Evolutionary conservation across 1,284 basidiomycete genomes (phyloP).

Genomic region (Malassezia obtusa): DNA sequence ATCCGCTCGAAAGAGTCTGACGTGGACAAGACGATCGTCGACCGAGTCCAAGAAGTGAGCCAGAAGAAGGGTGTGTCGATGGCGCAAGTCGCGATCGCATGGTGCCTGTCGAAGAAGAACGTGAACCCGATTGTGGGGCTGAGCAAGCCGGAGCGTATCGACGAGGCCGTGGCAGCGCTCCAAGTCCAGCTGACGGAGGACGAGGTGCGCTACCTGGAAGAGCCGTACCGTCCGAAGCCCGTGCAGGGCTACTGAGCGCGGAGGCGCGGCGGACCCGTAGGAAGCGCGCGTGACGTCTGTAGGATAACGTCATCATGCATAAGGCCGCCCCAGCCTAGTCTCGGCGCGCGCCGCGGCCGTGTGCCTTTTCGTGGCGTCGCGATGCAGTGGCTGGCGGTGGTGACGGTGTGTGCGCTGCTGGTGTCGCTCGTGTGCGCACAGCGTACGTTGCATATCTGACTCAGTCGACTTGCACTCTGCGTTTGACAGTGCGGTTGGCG

Average conservation of each 20-base stretch:
- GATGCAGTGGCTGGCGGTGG: neutral
- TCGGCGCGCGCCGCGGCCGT: neutral
- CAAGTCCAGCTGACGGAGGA: conserved; percentile 8
- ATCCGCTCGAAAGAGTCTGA: conserved; percentile 6
- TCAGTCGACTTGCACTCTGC: neutral
- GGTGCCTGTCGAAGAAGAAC: conserved; percentile 26
- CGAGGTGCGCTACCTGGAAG: conserved; percentile 10
- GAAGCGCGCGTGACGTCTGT: neutral
- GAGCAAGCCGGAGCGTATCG: conserved; percentile 13
- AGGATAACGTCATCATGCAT: neutral
- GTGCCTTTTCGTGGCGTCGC: neutral
- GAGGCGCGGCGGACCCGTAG: too few relatives aligned
- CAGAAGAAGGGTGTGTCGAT: conserved; percentile 49
- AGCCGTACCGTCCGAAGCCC: conserved; percentile 8
- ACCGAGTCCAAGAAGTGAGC: conserved; percentile 50
- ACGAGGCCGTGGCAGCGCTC: conserved; percentile 10
- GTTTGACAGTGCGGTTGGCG: neutral
- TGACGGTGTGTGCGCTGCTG: neutral
- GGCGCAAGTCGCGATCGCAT: conserved; percentile 50
- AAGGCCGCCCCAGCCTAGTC: neutral
- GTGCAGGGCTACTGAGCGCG: neutral
- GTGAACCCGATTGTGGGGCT: conserved; percentile 14
- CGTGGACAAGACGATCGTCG: conserved; percentile 16
- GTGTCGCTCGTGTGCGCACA: neutral
- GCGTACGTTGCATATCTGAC: neutral